Evolutionary conservation across 1,284 basidiomycete species (phyloP).

Genomic region (Cutaneotrichosporon sp.): DNA sequence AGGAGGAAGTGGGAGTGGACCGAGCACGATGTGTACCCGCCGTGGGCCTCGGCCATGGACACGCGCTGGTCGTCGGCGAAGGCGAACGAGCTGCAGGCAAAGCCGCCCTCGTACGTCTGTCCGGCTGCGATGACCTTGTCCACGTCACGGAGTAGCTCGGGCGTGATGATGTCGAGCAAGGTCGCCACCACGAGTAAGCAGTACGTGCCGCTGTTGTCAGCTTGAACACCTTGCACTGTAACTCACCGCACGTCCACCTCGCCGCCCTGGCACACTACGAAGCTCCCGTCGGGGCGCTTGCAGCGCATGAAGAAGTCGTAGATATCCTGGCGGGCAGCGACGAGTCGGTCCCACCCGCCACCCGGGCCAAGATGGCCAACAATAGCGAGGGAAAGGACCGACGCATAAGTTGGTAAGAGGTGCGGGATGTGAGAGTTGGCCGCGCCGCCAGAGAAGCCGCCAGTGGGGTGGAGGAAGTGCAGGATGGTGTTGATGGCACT

Average conservation of each 20-base stretch:
- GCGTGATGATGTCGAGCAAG: constrained; percentile 78
- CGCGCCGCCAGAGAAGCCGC: constrained; percentile 90
- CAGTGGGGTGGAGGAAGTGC: constrained; percentile 73
- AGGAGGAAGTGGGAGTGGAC: constrained; percentile 82
- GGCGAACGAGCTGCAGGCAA: constrained; percentile 70
- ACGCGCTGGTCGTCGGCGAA: constrained; percentile 51
- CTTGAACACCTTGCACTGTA: too few relatives aligned
- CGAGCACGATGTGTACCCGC: constrained; percentile 94
- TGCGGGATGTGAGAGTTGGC: constrained; percentile 74
- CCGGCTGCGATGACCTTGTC: constrained; percentile 61
- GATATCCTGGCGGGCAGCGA: constrained; percentile 66
- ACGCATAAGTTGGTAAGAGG: constrained; percentile 86
- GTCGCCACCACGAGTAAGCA: constrained; percentile 71
- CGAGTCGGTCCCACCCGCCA: constrained; percentile 74
- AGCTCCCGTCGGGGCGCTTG: constrained; percentile 93
- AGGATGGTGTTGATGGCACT: constrained; percentile 62
- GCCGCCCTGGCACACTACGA: constrained; percentile 80
- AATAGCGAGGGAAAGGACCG: constrained; percentile 80
- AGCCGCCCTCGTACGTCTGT: constrained; percentile 98
- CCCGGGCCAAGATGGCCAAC: constrained; percentile 67
- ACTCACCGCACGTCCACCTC: constrained; percentile 90
- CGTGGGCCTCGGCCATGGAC: constrained; percentile 86
- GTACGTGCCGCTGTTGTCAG: constrained; percentile 65
- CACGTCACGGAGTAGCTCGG: constrained; percentile 68
- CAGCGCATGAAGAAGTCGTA: constrained; percentile 90